These are phyloP conservation scores for Coffea canephora DNA, from an alignment of 257 asterid genomes.

Conservation along the genomic window DNA sequence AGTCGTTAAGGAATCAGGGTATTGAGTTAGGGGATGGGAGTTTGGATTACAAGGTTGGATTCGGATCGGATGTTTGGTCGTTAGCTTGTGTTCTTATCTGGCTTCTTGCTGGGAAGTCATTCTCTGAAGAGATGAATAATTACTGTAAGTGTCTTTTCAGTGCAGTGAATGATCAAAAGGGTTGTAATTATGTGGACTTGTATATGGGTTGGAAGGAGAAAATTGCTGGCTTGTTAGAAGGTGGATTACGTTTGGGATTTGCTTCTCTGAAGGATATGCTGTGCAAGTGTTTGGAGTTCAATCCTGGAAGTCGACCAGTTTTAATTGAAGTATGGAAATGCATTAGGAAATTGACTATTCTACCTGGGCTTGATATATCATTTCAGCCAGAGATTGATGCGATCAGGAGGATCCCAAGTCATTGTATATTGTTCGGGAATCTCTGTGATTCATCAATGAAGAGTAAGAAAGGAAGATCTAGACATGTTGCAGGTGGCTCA, in stretches of 20 bases:
- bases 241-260: conserved; percentile 39
- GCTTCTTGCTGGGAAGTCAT: conserved; percentile 57
- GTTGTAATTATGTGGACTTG: conserved; percentile 34
- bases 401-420: conserved; percentile 23
- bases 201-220: conserved; percentile 52
- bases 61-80: conserved; percentile 83
- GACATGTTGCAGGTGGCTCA: conserved; percentile 16
- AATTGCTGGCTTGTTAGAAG: conserved; percentile 38
- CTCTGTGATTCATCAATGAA: conserved; percentile 32
- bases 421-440: conserved; percentile 51
- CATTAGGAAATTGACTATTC: conserved; percentile 47
- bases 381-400: conserved; percentile 24
- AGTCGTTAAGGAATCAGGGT: conserved; percentile 32
- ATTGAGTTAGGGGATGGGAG: conserved; percentile 33
- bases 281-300: conserved; percentile 53
- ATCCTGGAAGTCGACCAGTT: conserved; percentile 54
- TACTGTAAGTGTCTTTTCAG: conserved; percentile 28
- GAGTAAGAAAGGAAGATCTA: conserved; percentile 21
- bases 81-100: conserved; percentile 59
- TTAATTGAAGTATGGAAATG: conserved; percentile 64
- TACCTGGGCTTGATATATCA: conserved; percentile 37
- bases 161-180: conserved; percentile 33
- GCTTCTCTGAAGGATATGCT: conserved; percentile 39
- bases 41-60: conserved; percentile 38
- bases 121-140: conserved; percentile 40